A percentile compares a stretch with the other conserved stretches of the same genome.
phyloP scores from a whole-genome alignment of 164 flowering plant genomes.

The Hamamelis virginiana region DNA sequence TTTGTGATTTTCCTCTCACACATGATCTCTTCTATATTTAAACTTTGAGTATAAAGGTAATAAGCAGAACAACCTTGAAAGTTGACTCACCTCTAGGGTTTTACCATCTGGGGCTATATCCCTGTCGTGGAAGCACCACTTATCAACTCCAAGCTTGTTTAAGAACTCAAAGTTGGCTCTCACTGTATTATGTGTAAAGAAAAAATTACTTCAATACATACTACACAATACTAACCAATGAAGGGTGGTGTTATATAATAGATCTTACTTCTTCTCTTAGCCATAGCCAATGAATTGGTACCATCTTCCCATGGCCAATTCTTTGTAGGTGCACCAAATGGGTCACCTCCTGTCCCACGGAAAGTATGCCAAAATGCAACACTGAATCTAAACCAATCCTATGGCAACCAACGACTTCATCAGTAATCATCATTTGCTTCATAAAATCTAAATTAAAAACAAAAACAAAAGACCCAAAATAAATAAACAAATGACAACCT shows the following conservation, averaged over 20 bases:
- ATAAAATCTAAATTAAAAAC: neutral
- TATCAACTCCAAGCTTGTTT: conserved; percentile 86
- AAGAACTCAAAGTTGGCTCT: conserved; percentile 96
- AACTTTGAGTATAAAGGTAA: neutral
- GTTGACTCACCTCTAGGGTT: conserved; percentile 63
- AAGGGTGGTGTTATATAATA: neutral
- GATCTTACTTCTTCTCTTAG: conserved; percentile 89
- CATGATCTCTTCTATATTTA: no score
- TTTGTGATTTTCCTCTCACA: no score
- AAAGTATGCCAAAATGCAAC: conserved; percentile 99
- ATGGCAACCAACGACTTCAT: neutral
- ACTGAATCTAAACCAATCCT: conserved; percentile 98
- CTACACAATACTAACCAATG: neutral
- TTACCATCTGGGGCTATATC: conserved; percentile 96
- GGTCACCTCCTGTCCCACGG: conserved; percentile 91
- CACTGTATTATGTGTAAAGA: conserved; percentile 48
- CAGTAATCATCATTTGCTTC: neutral
- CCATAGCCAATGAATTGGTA: conserved; percentile 91
- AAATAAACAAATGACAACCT: no score
- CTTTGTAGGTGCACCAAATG: conserved; percentile 91
- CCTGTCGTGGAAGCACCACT: conserved; percentile 98
- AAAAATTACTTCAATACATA: neutral
- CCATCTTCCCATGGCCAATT: conserved; percentile 99
- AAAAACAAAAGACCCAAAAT: neutral
- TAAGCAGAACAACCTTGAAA: neutral